Evolutionary conservation across 2,329 filamentous ascomycete species (phyloP).

Genomic region (Botrytis elliptica): DNA sequence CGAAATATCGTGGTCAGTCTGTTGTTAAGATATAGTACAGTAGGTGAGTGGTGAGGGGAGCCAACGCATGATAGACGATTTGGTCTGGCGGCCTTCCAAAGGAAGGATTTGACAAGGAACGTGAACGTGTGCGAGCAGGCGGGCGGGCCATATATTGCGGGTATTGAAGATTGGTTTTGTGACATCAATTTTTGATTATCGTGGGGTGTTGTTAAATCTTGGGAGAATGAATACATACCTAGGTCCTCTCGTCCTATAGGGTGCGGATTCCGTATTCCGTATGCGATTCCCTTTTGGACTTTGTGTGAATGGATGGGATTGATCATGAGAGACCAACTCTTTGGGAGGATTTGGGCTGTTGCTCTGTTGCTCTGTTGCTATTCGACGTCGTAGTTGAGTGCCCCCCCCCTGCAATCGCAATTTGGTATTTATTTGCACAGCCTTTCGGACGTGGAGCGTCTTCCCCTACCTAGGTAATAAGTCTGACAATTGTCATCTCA

Average conservation of each 20-base stretch:
- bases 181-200: background rate
- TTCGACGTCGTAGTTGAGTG: background rate
- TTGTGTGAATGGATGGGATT: background rate
- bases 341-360: background rate
- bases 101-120: background rate
- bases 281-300: background rate
- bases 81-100: background rate
- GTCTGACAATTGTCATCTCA: background rate
- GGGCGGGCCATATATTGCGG: background rate
- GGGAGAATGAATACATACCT: background rate
- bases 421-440: constrained; percentile 21
- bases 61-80: background rate
- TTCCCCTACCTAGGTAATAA: background rate
- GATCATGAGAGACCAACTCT: background rate
- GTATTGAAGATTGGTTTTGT: background rate
- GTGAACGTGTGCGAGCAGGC: background rate
- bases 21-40: background rate
- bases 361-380: background rate
- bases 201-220: background rate
- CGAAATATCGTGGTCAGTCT: background rate
- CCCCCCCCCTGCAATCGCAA: constrained; percentile 8
- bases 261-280: background rate
- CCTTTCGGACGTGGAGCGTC: constrained; percentile 6
- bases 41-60: background rate
- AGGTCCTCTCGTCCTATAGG: background rate